Conservation (phyloP, 331 rosid genomes). For the Pyrus hybrid region DNA sequence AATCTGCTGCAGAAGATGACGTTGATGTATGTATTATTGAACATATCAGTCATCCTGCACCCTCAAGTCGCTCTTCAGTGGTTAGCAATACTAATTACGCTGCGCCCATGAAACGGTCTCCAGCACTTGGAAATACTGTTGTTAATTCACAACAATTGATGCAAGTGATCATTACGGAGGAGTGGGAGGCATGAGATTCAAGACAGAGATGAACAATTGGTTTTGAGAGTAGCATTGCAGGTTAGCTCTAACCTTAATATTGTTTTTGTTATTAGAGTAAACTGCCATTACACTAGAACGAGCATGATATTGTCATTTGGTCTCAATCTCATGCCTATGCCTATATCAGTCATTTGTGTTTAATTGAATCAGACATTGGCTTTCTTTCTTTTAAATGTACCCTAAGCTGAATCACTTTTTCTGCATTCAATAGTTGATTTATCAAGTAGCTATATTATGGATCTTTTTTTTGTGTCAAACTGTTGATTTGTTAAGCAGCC, state of each 20-base stretch:
- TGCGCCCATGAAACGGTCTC: constrained; percentile 31
- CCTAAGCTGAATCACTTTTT: not conserved
- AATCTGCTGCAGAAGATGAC: constrained; percentile 51
- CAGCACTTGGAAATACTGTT: constrained; percentile 29
- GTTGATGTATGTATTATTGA: constrained; percentile 76
- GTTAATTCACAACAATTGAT: constrained; percentile 29
- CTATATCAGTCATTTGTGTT: not conserved
- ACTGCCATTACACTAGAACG: not conserved
- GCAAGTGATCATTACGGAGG: constrained; percentile 28
- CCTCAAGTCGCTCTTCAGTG: constrained; percentile 26
- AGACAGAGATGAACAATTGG: constrained; percentile 53
- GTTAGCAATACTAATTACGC: constrained; percentile 46
- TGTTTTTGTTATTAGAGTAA: not conserved
- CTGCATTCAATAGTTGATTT: not conserved
- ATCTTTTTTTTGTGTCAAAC: not conserved
- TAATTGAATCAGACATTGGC: not conserved
- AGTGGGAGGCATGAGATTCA: constrained; percentile 42
- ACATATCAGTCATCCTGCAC: constrained; percentile 79
- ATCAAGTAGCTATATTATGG: not conserved
- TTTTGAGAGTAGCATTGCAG: constrained; percentile 72
- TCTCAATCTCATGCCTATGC: not conserved
- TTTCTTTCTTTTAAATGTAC: not conserved
- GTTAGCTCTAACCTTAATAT: constrained; percentile 25
- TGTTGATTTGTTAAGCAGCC: not conserved
- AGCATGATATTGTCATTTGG: not conserved